Evolutionary conservation across 345 rosid species (phyloP), one percentile per base, ranked within the genome.

Genomic region (Syzygium aromaticum): DNA sequence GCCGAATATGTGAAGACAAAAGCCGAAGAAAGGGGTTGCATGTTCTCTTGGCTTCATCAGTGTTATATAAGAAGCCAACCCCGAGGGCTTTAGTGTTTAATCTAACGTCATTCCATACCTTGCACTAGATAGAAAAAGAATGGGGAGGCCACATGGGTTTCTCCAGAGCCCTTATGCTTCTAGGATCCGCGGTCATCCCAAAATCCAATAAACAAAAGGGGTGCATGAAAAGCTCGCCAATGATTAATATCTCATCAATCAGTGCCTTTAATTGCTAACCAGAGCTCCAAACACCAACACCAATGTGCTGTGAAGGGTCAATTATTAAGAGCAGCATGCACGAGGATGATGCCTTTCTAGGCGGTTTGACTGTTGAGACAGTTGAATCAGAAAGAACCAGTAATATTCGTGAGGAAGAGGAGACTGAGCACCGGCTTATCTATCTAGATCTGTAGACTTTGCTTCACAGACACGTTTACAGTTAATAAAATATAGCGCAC

Each of bases 321-420:
- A 61, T 85, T 56, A 85, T 85, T 54, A 85, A 21, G 53, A 46
- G 33, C 54, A 43, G 85, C 85, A 51, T 16, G 85, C 52, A 16
- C 16, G 57, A 28, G 57, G 52, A 84, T 84, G 85, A 25, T 84
- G 57, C 85, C 57, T 84, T 25, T 73, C 82, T 38, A 23, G 73
- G 77, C n/a, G 57, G 82, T 86, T 64, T 86, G 87, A 86, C 87
- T 49, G 87, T 61, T 64, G 87, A 46, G 80, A 38, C 84, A n/a
- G 87, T 59, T 63, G 87, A 63, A 86, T 86, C 56, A 11, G 43
- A 64, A 28, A 64, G 77, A 63, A 73, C 82, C 82, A 5, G 49
- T 10, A 38, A 40, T 19, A 73, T 38, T 38, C 82, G 49, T 10
- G 0, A 73, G 82, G 25, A 73, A 38, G 82, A 40, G 82, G 49